Percentiles rank a stretch among this genome's conserved stretches.
Evolutionary conservation across 768 basidiomycete species (phyloP).

Genomic region (Leccinum aurantiacum): DNA sequence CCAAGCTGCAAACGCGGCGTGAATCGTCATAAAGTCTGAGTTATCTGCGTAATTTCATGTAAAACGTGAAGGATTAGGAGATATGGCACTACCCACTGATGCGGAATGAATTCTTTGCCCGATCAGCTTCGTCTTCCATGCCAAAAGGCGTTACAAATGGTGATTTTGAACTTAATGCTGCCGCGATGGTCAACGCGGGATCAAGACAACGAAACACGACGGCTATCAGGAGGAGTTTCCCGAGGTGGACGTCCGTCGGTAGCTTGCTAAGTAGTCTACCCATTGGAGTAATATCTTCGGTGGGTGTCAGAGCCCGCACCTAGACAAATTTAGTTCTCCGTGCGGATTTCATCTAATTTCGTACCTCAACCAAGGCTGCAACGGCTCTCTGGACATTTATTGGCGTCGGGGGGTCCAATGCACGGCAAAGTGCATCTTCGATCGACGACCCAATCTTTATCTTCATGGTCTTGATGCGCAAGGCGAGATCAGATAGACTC

Average conservation of each 20-base stretch:
- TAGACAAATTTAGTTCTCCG: constrained; percentile 26
- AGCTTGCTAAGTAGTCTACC: constrained; percentile 87
- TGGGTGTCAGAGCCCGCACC: constrained; percentile 82
- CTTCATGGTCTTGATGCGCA: constrained; percentile 93
- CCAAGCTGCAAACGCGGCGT: constrained; percentile 90
- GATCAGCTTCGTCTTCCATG: constrained; percentile 80
- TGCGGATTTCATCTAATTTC: background rate
- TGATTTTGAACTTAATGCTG: constrained; percentile 87
- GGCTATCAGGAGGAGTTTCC: constrained; percentile 87
- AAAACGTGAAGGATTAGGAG: background rate
- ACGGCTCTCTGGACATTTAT: constrained; percentile 91
- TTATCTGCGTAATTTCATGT: constrained; percentile 55
- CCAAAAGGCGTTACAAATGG: constrained; percentile 92
- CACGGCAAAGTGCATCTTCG: constrained; percentile 84
- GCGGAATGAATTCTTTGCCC: constrained; percentile 78
- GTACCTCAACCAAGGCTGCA: constrained; percentile 85
- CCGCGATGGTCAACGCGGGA: constrained; percentile 95
- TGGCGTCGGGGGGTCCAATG: constrained; percentile 84
- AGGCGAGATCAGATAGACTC: constrained; percentile 86
- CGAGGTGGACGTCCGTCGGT: constrained; percentile 94
- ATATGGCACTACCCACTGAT: constrained; percentile 47
- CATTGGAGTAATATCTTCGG: constrained; percentile 94
- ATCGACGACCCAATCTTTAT: constrained; percentile 82
- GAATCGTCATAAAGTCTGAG: constrained; percentile 92
- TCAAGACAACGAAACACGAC: constrained; percentile 88